Evolutionary conservation across 805 yeast genomes (phyloP).

Genomic region (Cyberlindnera subsufficiens): DNA sequence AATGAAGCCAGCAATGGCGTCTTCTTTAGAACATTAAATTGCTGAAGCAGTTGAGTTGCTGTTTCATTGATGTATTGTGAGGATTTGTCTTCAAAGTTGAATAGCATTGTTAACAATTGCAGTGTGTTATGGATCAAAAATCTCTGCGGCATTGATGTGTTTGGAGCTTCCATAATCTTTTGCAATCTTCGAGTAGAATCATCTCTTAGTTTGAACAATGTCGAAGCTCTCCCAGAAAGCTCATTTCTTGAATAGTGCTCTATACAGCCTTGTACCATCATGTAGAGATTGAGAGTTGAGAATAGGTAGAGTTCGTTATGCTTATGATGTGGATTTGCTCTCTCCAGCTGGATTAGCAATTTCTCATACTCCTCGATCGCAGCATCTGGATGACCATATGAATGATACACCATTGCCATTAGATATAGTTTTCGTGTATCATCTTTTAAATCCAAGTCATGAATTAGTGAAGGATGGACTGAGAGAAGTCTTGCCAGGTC

Average conservation of each 20-base stretch:
- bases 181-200: constrained; percentile 2
- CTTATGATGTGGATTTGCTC: constrained; percentile 2
- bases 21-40: constrained; percentile 14
- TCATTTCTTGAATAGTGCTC: constrained; percentile 4
- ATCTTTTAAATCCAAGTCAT: background rate
- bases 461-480: background rate
- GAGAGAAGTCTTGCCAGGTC: background rate
- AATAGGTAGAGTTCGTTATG: constrained; percentile 13
- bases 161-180: constrained; percentile 2
- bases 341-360: constrained; percentile 1
- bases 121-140: background rate
- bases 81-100: constrained; percentile 12
- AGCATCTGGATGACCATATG: constrained; percentile 9
- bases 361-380: constrained; percentile 7
- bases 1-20: constrained; percentile 19
- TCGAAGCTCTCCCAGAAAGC: constrained; percentile 1
- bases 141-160: constrained; percentile 5
- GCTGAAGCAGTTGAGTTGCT: constrained; percentile 3
- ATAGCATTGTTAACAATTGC: constrained; percentile 9
- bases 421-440: background rate
- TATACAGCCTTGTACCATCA: constrained; percentile 13
- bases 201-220: constrained; percentile 5
- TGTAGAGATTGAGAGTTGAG: constrained; percentile 9
- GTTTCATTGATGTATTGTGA: constrained; percentile 13
- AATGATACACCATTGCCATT: constrained; percentile 14